phyloP scores from a whole-genome alignment of 2,329 filamentous ascomycete species.

The Trichoderma sp. region DNA sequence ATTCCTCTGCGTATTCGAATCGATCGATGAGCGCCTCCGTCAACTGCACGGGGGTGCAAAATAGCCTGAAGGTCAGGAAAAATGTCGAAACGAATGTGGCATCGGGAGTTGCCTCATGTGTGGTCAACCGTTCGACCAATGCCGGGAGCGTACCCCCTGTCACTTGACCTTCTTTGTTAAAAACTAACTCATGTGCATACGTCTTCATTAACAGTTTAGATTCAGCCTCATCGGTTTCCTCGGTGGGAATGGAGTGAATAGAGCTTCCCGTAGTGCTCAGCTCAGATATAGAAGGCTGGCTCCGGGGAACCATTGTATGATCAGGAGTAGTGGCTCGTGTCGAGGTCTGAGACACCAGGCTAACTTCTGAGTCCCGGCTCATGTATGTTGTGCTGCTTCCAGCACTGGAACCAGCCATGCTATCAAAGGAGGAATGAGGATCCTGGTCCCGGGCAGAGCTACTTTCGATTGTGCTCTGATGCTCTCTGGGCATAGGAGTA shows the following conservation, averaged over 20 bases:
- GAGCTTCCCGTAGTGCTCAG: constrained; percentile 65
- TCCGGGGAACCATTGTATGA: constrained; percentile 50
- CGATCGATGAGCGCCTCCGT: constrained; percentile 82
- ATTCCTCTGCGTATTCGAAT: constrained; percentile 87
- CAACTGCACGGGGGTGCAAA: constrained; percentile 77
- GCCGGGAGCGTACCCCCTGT: constrained; percentile 87
- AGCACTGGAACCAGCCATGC: constrained; percentile 70
- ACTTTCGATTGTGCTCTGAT: constrained; percentile 50
- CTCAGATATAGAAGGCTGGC: constrained; percentile 64
- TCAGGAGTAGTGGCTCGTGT: constrained; percentile 89
- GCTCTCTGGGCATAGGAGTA: constrained; percentile 45
- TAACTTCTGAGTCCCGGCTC: constrained; percentile 78
- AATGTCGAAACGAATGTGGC: constrained; percentile 90
- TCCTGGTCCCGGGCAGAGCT: constrained; percentile 48
- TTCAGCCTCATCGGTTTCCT: constrained; percentile 78
- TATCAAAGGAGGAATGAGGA: constrained; percentile 61
- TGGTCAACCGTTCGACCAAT: constrained; percentile 89
- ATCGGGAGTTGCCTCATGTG: constrained; percentile 89
- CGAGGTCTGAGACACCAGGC: constrained; percentile 75
- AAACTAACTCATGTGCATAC: constrained; percentile 84
- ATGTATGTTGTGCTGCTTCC: constrained; percentile 77
- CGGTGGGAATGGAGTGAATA: constrained; percentile 61
- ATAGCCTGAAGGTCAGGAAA: constrained; percentile 92
- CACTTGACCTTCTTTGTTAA: constrained; percentile 94
- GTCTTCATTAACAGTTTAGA: constrained; percentile 86